phyloP scores from a whole-genome alignment of 2,329 filamentous ascomycete genomes.

The Diaporthe australafricana region DNA sequence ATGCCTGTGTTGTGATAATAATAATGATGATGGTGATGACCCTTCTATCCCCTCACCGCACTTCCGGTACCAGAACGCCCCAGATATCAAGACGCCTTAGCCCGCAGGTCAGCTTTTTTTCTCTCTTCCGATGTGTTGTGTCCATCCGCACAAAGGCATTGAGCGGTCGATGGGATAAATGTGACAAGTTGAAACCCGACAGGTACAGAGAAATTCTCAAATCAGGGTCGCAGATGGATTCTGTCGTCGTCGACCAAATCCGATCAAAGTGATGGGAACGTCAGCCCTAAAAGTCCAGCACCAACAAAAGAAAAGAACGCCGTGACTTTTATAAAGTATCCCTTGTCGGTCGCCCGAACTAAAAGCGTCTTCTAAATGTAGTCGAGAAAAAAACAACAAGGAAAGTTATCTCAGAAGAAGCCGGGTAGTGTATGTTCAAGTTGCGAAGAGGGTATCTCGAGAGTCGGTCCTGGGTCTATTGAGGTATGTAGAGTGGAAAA shows the following conservation, averaged over 20 bases:
- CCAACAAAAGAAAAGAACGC: constrained; percentile 29
- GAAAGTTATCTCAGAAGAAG: constrained; percentile 23
- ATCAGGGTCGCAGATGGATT: background rate
- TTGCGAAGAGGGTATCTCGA: constrained; percentile 37
- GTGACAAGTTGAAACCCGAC: background rate
- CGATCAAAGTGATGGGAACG: background rate
- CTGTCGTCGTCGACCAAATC: background rate
- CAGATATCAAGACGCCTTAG: constrained; percentile 12
- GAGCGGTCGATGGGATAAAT: background rate
- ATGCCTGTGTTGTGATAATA: constrained; percentile 20
- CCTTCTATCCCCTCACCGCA: constrained; percentile 15
- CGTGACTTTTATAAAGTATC: constrained; percentile 26
- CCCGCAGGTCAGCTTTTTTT: background rate
- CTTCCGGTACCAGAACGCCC: constrained; percentile 20
- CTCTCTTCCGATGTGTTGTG: background rate
- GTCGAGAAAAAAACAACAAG: constrained; percentile 24
- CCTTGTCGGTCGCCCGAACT: constrained; percentile 38
- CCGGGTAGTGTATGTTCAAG: constrained; percentile 30
- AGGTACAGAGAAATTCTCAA: background rate
- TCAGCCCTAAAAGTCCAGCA: background rate
- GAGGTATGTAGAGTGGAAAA: constrained; percentile 3
- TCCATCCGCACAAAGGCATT: background rate
- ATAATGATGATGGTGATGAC: background rate
- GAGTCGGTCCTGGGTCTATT: constrained; percentile 8
- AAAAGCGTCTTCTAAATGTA: constrained; percentile 36